Evolutionary conservation across 345 rosid genomes (phyloP), one percentile per base, ranked within the genome.

Genomic region (Erucastrum elatum): DNA sequence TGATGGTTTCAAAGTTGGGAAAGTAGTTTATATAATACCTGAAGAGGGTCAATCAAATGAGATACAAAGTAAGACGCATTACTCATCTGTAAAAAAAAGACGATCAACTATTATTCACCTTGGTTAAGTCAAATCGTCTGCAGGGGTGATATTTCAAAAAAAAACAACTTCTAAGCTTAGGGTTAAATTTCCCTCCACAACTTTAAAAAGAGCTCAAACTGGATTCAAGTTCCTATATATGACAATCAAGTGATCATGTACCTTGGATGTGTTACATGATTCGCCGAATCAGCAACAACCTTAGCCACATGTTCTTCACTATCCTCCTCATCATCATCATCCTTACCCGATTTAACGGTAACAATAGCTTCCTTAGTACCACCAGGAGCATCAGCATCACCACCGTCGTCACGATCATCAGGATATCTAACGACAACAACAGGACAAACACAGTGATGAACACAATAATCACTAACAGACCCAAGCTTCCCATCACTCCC

Each of bases 381-480:
- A 3, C 79, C 86, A 16, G 74, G 55, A 46, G 82, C 10, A 31
- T 4, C 46, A 2, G 76, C 70, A 27, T 58, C 82, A 29, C 89
- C 93, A 25, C 88, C 94, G 61, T 88, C 94, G 61, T 88, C 77
- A 1, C 71, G 66, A 76, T 77, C 96, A 4, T 88, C 92, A 3
- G 97, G 97, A 79, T 84, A 86, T 69, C 98, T 79, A 39, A 94
- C 97, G 1, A 94, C 97, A 17, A 92, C 95, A 7, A 94, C 94
- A 0, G 97, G 98, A 46, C 94, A 94, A 46, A 89, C 87, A 37
- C 94, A 94, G 66, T 92, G 98, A 17, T 88, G 49, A 41, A 41
- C 49, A 41, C 49, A 41, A 3, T 94, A 94, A 61, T 94, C 98
- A 80, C 95, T 94, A 2, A 92, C 98, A 34, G 97, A 92, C 11